Percentiles rank a stretch among this genome's conserved stretches.
These are phyloP conservation scores for Pachyrhizus erosus DNA, from an alignment of 306 rosid genomes.

Conservation along the genomic window DNA sequence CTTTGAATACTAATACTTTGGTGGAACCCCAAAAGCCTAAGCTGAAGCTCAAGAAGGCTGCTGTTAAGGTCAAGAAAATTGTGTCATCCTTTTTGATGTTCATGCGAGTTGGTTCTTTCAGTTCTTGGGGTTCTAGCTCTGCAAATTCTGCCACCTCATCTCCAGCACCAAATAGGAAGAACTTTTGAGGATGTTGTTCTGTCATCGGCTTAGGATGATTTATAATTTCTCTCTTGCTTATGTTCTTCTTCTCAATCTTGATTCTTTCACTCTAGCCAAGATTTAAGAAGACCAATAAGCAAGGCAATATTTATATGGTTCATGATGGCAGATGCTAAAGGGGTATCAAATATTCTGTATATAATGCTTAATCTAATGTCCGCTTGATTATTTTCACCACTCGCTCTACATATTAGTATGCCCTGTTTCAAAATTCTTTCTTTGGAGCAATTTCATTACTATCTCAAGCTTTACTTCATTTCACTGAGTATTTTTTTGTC, in stretches of 20 bases:
- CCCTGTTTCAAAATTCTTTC: neutral
- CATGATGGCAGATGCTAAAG: neutral
- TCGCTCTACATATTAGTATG: neutral
- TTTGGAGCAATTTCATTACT: neutral
- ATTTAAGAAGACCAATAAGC: neutral
- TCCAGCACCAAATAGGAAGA: slow-evolving; percentile 39
- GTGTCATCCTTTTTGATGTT: slow-evolving; percentile 49
- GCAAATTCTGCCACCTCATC: slow-evolving; percentile 43
- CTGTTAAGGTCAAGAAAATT: slow-evolving; percentile 58
- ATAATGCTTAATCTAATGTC: slow-evolving; percentile 20
- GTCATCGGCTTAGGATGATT: neutral
- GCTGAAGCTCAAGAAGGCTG: slow-evolving; percentile 50
- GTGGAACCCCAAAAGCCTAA: slow-evolving; percentile 38
- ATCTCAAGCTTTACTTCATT: neutral
- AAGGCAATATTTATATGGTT: neutral
- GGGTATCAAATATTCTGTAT: slow-evolving; percentile 9
- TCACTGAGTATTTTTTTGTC: neutral
- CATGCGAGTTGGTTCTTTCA: slow-evolving; percentile 47
- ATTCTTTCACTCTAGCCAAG: neutral
- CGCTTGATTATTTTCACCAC: neutral
- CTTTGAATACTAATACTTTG: slow-evolving; percentile 24
- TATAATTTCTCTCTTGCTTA: neutral
- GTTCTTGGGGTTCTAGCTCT: slow-evolving; percentile 52
- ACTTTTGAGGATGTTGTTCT: slow-evolving; percentile 23
- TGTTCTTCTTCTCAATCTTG: neutral